phyloP scores from a whole-genome alignment of 2,329 filamentous ascomycete species.

The Sphaerulina populicola region DNA sequence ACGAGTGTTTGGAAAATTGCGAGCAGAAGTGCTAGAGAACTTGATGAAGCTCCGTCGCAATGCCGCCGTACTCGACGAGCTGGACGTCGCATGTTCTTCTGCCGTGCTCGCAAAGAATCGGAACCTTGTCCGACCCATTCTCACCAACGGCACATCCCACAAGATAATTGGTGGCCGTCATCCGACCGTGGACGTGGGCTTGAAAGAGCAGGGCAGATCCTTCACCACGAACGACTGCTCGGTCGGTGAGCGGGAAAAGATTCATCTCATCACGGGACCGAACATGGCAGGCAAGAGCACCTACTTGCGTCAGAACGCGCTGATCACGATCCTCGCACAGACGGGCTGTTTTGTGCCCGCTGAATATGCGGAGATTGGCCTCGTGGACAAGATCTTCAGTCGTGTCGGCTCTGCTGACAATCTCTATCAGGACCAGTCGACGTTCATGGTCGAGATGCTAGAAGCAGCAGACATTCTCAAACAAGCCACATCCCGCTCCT shows the following conservation, averaged over 20 bases:
- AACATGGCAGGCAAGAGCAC: constrained; percentile 99
- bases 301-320: constrained; percentile 87
- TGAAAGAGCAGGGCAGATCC: constrained; percentile 67
- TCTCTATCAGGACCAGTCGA: constrained; percentile 87
- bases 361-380: constrained; percentile 70
- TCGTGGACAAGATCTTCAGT: constrained; percentile 94
- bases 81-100: constrained; percentile 84
- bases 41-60: constrained; percentile 82
- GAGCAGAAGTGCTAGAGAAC: constrained; percentile 67
- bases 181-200: constrained; percentile 79
- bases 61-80: constrained; percentile 81
- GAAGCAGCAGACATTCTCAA: constrained; percentile 88
- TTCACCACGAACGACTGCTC: constrained; percentile 84
- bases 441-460: constrained; percentile 99
- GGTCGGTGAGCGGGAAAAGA: constrained; percentile 62
- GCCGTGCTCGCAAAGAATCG: constrained; percentile 70
- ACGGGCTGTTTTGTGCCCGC: constrained; percentile 89
- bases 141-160: constrained; percentile 58
- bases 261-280: constrained; percentile 65
- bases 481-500: constrained; percentile 71
- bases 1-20: constrained; percentile 64
- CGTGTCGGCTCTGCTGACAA: constrained; percentile 84
- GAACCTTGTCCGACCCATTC: constrained; percentile 60
- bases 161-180: constrained; percentile 80
- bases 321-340: constrained; percentile 89